phyloP scores from a whole-genome alignment of 2,329 filamentous ascomycete species.

The Ceratocystis destructans region DNA sequence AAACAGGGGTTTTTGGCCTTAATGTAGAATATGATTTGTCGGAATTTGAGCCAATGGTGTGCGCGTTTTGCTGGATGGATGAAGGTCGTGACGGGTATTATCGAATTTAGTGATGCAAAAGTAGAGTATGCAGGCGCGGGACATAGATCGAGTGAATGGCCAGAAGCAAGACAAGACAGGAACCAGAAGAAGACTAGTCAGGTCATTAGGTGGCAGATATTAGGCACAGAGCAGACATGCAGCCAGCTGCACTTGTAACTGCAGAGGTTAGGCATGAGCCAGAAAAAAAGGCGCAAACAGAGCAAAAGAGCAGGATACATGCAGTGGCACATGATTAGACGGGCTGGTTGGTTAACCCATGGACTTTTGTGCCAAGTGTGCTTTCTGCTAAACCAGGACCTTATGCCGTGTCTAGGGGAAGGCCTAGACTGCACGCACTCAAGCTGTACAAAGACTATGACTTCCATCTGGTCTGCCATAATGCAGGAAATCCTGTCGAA shows the following conservation, averaged over 20 bases:
- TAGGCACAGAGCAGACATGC: not conserved
- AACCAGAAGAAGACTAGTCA: not conserved
- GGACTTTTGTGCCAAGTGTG: not conserved
- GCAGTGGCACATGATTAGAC: slow-evolving; percentile 1
- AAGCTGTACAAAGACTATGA: not conserved
- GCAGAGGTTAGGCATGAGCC: not conserved
- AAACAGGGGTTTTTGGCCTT: not conserved
- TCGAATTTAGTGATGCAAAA: not conserved
- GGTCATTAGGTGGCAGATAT: not conserved
- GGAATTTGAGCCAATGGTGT: not conserved
- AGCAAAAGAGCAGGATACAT: not conserved
- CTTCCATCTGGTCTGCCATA: not conserved
- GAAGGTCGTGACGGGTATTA: not conserved
- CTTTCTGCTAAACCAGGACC: not conserved
- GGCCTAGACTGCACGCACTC: not conserved
- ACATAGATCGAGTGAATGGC: not conserved
- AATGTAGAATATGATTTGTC: not conserved
- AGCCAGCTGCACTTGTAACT: not conserved
- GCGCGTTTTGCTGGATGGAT: not conserved
- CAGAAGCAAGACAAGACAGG: not conserved
- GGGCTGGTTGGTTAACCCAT: not conserved
- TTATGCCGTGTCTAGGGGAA: slow-evolving; percentile 4
- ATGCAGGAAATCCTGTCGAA: not conserved
- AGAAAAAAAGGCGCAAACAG: not conserved
- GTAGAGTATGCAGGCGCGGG: not conserved